phyloP scores from a whole-genome alignment of 345 rosid species.

The Eucalyptus cloeziana region DNA sequence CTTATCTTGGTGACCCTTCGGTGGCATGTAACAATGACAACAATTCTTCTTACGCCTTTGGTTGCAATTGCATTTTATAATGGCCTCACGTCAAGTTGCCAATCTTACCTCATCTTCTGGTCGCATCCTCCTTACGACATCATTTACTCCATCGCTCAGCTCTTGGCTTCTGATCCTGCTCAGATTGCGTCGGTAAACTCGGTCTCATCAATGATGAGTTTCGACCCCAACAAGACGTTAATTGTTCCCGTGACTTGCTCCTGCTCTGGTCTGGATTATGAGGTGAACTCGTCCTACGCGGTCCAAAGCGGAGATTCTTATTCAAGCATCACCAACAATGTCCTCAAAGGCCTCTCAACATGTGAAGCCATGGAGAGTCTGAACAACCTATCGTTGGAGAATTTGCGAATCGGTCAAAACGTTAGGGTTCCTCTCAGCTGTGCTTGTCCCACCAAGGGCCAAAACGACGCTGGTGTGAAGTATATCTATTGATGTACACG shows the following conservation, averaged over 20 bases:
- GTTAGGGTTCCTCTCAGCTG: neutral
- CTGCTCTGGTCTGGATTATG: neutral
- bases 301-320: neutral
- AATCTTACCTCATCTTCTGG: neutral
- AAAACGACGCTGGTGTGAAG: neutral
- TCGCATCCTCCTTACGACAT: neutral
- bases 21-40: neutral
- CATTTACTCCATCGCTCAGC: neutral
- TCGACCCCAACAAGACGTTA: neutral
- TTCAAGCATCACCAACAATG: neutral
- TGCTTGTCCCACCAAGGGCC: neutral
- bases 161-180: neutral
- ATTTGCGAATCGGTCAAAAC: neutral
- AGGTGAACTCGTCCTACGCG: neutral
- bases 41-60: neutral
- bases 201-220: neutral
- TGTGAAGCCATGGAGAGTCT: neutral
- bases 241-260: neutral
- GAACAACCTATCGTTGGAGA: neutral
- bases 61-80: neutral
- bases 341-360: neutral
- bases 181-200: neutral
- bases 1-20: neutral
- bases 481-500: neutral
- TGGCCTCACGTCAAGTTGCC: neutral